phyloP scores from a whole-genome alignment of 2,329 filamentous ascomycete genomes.

The Fusarium fracticaudum region DNA sequence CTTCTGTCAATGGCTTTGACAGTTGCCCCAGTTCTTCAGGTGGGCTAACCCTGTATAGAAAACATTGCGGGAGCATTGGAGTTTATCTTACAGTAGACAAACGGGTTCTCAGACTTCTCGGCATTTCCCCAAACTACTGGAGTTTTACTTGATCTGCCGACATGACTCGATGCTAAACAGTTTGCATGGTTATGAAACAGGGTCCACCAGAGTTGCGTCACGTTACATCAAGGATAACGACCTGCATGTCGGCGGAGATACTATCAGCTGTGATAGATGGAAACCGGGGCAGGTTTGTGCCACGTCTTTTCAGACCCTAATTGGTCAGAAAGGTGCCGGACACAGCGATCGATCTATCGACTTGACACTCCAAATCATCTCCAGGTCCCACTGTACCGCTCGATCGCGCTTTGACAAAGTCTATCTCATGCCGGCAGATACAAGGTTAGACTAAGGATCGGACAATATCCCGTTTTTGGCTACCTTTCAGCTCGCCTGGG shows the following conservation, averaged over 20 bases:
- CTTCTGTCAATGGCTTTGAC: not conserved
- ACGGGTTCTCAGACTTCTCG: not conserved
- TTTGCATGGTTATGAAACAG: not conserved
- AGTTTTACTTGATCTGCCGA: not conserved
- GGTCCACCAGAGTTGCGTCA: not conserved
- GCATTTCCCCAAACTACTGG: not conserved
- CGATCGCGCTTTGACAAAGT: not conserved
- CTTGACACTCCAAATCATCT: not conserved
- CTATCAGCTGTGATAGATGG: not conserved
- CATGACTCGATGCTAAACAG: not conserved
- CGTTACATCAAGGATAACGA: not conserved
- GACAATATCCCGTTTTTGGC: not conserved
- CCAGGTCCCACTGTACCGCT: too few relatives aligned
- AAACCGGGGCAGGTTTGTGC: fast-evolving
- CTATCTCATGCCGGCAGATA: not conserved
- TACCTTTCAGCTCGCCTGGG: not conserved
- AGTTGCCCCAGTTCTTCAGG: not conserved
- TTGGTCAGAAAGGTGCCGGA: not conserved
- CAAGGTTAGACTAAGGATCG: not conserved
- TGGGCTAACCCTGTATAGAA: not conserved
- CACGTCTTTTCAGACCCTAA: not conserved
- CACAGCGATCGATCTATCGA: not conserved
- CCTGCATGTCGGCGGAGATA: not conserved
- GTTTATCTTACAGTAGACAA: not conserved
- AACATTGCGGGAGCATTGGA: not conserved